These are phyloP conservation scores for Colletotrichum theobromicola DNA, from an alignment of 2,329 filamentous ascomycete species.

Conservation along the genomic window DNA sequence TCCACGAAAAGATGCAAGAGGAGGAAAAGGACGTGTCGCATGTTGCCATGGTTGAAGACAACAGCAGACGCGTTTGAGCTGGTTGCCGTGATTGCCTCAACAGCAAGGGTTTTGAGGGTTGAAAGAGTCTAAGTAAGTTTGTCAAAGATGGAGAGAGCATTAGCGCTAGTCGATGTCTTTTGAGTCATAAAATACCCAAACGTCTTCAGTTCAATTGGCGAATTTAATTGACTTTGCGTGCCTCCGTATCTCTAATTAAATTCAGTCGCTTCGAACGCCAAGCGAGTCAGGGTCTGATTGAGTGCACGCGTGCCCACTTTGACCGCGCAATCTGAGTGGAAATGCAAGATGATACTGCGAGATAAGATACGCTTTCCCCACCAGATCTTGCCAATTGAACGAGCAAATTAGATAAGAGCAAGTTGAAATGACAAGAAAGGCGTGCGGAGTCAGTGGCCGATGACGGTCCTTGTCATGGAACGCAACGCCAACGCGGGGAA, in stretches of 20 bases:
- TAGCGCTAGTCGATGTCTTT: not conserved
- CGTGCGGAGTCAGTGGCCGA: not conserved
- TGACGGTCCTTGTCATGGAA: not conserved
- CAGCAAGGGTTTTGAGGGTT: not conserved
- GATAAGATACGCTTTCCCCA: not conserved
- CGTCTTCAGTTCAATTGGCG: not conserved
- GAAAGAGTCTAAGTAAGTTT: not conserved
- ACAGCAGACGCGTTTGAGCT: not conserved
- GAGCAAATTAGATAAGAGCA: not conserved
- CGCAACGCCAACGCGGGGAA: not conserved
- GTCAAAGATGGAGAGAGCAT: not conserved
- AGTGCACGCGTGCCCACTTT: not conserved
- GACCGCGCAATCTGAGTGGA: not conserved
- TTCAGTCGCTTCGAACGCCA: not conserved
- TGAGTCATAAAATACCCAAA: not conserved
- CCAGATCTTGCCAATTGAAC: not conserved
- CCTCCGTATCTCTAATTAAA: not conserved
- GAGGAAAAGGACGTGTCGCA: not conserved
- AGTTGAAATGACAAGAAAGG: not conserved
- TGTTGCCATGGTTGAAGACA: constrained; percentile 3
- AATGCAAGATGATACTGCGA: not conserved
- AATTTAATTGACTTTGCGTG: not conserved
- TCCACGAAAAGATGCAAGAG: not conserved
- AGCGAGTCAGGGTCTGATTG: not conserved
- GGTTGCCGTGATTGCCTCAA: not conserved